phyloP scores from a whole-genome alignment of 345 rosid species.

The Stellera chamaejasme region DNA sequence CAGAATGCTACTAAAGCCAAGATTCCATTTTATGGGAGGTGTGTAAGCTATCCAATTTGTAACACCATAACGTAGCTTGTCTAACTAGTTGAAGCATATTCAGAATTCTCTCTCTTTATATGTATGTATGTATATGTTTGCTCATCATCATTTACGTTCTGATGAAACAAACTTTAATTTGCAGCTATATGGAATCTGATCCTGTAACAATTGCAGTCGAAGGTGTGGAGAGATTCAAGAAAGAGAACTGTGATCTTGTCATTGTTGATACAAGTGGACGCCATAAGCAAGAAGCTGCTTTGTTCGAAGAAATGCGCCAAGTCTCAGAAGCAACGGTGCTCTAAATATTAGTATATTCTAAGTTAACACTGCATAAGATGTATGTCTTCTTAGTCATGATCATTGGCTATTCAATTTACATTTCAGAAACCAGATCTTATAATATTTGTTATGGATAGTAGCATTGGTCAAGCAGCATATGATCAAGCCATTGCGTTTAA shows the following conservation, averaged over 20 bases:
- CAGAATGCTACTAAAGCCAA: no score
- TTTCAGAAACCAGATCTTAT: constrained; percentile 92
- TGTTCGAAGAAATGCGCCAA: constrained; percentile 94
- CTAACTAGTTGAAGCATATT: no score
- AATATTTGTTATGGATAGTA: constrained; percentile 93
- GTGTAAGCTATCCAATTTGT: no score
- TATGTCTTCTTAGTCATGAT: background rate
- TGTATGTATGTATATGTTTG: no score
- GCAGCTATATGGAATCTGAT: constrained; percentile 79
- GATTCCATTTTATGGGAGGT: no score
- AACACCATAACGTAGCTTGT: no score
- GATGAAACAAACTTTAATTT: background rate
- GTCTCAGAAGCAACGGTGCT: constrained; percentile 83
- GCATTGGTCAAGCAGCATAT: constrained; percentile 94
- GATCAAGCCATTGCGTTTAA: constrained; percentile 95
- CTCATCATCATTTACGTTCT: no score
- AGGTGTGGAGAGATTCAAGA: constrained; percentile 77
- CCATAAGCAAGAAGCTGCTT: constrained; percentile 84
- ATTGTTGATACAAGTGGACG: constrained; percentile 88
- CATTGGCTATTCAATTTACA: constrained; percentile 1
- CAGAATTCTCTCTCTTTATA: no score
- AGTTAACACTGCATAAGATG: no score
- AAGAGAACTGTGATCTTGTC: constrained; percentile 79
- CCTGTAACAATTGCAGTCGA: constrained; percentile 81
- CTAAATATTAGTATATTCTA: background rate